Conservation (phyloP, 768 basidiomycete species). For the Psilocybe sp. region DNA sequence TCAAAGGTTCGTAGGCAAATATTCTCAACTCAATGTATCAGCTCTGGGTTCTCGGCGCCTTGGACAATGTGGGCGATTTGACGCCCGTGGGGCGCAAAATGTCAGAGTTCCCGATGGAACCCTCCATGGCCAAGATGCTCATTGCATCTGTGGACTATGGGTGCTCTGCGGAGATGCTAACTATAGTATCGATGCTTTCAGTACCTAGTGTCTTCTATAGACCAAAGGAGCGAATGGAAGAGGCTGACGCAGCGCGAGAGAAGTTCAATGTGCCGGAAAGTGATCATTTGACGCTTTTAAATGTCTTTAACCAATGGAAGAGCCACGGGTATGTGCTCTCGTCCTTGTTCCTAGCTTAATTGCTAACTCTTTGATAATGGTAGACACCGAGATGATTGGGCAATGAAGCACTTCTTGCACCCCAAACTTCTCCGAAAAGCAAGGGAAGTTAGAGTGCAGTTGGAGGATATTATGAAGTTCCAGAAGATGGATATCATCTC, state of each 20-base stretch:
- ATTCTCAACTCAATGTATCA: conserved; percentile 99
- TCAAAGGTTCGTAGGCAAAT: conserved; percentile 60
- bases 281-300: conserved; percentile 91
- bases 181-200: conserved; percentile 98
- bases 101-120: conserved; percentile 99
- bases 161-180: conserved; percentile 94
- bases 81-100: conserved; percentile 92
- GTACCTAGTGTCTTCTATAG: conserved; percentile 98
- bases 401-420: conserved; percentile 91
- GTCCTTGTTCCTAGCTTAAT: not conserved
- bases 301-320: conserved; percentile 99
- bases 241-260: conserved; percentile 94
- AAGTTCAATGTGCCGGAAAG: conserved; percentile 99
- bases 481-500: conserved; percentile 95
- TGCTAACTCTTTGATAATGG: conserved; percentile 7
- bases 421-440: conserved; percentile 94
- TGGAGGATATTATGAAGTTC: conserved; percentile 99
- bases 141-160: conserved; percentile 92
- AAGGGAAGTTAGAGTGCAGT: conserved; percentile 90
- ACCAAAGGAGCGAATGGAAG: conserved; percentile 96
- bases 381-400: conserved; percentile 94
- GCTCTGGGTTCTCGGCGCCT: conserved; percentile 96
- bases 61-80: conserved; percentile 97
- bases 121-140: conserved; percentile 98
- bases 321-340: conserved; percentile 68